A percentile compares a stretch with the other conserved stretches of the same genome.
phyloP scores from a whole-genome alignment of 164 flowering plant species.

The Kalanchoe fedtschenkoi region DNA sequence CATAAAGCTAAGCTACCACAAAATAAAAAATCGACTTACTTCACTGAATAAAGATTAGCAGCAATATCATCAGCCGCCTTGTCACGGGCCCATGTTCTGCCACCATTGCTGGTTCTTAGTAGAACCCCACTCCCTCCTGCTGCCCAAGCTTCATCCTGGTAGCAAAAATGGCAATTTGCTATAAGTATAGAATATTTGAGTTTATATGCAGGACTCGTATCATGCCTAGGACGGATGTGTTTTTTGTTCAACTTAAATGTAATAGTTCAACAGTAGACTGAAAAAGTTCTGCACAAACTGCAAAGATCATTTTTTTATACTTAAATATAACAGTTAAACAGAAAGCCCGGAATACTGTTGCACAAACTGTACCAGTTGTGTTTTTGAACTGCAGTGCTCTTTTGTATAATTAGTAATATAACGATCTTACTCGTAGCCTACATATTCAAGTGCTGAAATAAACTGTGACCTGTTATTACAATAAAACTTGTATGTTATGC shows the following conservation, averaged over 20 bases:
- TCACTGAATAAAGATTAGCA: conserved; percentile 93
- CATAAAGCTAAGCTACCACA: too few relatives aligned
- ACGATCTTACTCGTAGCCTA: neutral
- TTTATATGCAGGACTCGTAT: neutral
- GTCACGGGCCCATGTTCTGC: conserved; percentile 89
- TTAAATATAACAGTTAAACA: neutral
- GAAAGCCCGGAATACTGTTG: neutral
- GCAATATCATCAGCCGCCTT: conserved; percentile 95
- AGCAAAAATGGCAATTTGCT: neutral
- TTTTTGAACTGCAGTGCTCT: too few relatives aligned
- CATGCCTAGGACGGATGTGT: neutral
- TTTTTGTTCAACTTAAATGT: neutral
- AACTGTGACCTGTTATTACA: neutral
- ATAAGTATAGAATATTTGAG: neutral
- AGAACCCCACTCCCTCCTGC: conserved; percentile 95
- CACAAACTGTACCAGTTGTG: too few relatives aligned
- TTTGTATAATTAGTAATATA: neutral
- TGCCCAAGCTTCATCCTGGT: conserved; percentile 98
- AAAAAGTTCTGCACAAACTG: neutral
- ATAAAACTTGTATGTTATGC: neutral
- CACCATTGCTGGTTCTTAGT: conserved; percentile 85
- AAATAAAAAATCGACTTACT: too few relatives aligned
- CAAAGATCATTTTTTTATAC: too few relatives aligned
- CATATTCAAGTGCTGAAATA: neutral
- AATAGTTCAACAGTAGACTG: neutral